These are phyloP conservation scores for Acidiella bohemica DNA, from an alignment of 495 filamentous ascomycete genomes.

Conservation along the genomic window DNA sequence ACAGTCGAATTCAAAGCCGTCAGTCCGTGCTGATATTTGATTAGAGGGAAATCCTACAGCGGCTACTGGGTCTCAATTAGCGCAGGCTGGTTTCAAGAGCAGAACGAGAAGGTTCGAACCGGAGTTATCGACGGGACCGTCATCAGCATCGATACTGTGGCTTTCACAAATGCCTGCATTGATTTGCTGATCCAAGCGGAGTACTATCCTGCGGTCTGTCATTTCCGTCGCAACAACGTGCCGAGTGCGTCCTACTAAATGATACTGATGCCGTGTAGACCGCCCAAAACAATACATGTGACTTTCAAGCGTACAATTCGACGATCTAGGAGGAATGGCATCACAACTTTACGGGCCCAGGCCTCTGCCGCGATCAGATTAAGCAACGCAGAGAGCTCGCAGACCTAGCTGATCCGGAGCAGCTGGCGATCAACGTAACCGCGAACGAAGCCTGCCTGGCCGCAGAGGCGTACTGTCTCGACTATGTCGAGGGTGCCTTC, in stretches of 20 bases:
- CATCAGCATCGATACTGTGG: slow-evolving; percentile 29
- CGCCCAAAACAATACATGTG: slow-evolving; percentile 28
- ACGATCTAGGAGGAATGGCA: slow-evolving; percentile 7
- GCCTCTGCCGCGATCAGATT: slow-evolving; percentile 15
- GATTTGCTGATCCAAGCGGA: slow-evolving; percentile 21
- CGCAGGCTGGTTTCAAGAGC: slow-evolving; percentile 25
- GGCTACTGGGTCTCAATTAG: slow-evolving; percentile 43
- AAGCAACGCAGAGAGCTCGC: slow-evolving; percentile 12
- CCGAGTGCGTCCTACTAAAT: too few relatives aligned
- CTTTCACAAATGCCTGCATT: slow-evolving; percentile 34
- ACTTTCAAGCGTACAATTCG: slow-evolving; percentile 21
- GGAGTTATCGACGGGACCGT: slow-evolving; percentile 23
- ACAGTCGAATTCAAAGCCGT: too few relatives aligned
- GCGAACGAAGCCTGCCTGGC: slow-evolving; percentile 37
- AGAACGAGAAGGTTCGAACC: slow-evolving; percentile 27
- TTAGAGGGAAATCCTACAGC: slow-evolving; percentile 44
- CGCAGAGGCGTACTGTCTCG: slow-evolving; percentile 24
- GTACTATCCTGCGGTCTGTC: slow-evolving; percentile 5
- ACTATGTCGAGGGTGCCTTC: slow-evolving; percentile 12
- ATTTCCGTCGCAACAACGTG: too few relatives aligned
- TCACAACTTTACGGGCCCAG: too few relatives aligned
- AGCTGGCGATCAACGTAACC: slow-evolving; percentile 17
- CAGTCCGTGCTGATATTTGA: too few relatives aligned
- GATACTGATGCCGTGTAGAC: too few relatives aligned
- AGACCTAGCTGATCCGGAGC: not conserved